Conservation (phyloP, 352 stramenopile species). For the Globisporangium takayamanum region DNA sequence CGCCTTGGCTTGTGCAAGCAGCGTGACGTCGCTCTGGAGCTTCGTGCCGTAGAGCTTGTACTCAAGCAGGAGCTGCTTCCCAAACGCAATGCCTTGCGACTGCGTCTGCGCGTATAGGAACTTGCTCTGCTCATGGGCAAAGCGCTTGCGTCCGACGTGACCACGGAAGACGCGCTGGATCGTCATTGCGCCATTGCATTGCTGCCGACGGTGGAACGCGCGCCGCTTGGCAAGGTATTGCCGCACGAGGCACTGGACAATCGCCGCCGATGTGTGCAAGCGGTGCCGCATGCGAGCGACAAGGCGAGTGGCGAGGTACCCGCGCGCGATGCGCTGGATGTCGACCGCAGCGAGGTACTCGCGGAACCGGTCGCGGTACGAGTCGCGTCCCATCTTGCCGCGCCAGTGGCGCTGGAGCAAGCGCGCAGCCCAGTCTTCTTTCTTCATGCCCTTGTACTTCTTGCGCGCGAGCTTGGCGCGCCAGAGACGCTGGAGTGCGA, state of each 20-base stretch:
- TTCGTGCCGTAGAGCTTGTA: slow-evolving; percentile 94
- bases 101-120: slow-evolving; percentile 93
- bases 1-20: slow-evolving; percentile 88
- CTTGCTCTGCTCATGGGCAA: slow-evolving; percentile 86
- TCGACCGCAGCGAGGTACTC: slow-evolving; percentile 74
- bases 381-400: slow-evolving; percentile 82
- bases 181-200: slow-evolving; percentile 52
- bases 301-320: slow-evolving; percentile 48
- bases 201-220: slow-evolving; percentile 38
- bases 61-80: slow-evolving; percentile 93
- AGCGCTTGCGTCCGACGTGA: slow-evolving; percentile 72
- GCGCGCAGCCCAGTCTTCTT: slow-evolving; percentile 86
- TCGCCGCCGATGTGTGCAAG: slow-evolving; percentile 46
- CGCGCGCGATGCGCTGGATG: slow-evolving; percentile 86
- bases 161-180: slow-evolving; percentile 90
- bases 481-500: slow-evolving; percentile 86
- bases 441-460: slow-evolving; percentile 70
- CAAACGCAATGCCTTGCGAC: slow-evolving; percentile 91
- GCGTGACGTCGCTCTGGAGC: slow-evolving; percentile 90
- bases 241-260: slow-evolving; percentile 81
- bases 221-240: slow-evolving; percentile 46
- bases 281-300: slow-evolving; percentile 49
- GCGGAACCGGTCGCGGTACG: slow-evolving; percentile 65
- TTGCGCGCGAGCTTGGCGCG: slow-evolving; percentile 74
- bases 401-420: slow-evolving; percentile 90